phyloP scores from a whole-genome alignment of 2,329 filamentous ascomycete genomes.

The Colletotrichum gigasporum region DNA sequence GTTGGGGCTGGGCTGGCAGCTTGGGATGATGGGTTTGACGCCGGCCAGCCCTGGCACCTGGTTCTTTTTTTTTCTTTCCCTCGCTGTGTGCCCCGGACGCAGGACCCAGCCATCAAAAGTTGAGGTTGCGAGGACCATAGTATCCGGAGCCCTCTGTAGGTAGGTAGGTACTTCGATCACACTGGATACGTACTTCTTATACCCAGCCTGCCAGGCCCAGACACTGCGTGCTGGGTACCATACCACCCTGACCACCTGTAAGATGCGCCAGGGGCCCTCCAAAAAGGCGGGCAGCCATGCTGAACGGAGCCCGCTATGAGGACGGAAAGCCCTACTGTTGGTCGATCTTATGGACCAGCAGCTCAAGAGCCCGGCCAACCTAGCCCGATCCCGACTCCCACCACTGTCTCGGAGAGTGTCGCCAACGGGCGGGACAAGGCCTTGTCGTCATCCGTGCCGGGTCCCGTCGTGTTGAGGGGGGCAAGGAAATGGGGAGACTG shows the following conservation, averaged over 20 bases:
- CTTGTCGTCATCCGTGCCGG: not conserved
- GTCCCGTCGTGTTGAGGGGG: not conserved
- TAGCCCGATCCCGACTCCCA: conserved; percentile 7
- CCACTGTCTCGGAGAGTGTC: not conserved
- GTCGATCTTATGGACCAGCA: not conserved
- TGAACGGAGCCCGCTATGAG: too few relatives aligned
- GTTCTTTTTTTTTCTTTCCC: not conserved
- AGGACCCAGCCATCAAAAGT: not conserved
- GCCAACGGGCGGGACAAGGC: not conserved
- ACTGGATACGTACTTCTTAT: too few relatives aligned
- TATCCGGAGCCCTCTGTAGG: not conserved
- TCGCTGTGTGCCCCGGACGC: not conserved
- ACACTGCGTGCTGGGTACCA: too few relatives aligned
- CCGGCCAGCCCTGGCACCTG: conserved; percentile 6
- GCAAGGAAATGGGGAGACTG: not conserved
- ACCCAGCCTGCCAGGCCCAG: too few relatives aligned
- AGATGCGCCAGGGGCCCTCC: not conserved
- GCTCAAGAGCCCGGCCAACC: not conserved
- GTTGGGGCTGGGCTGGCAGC: conserved; percentile 9
- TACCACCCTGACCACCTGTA: not conserved
- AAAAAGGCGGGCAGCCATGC: not conserved
- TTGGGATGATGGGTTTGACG: conserved; percentile 15
- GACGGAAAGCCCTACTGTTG: not conserved
- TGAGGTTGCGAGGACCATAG: too few relatives aligned
- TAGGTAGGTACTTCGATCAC: not conserved